Evolutionary conservation across 129 eudicot genomes (phyloP).

Genomic region (Smallanthus sonchifolius): DNA sequence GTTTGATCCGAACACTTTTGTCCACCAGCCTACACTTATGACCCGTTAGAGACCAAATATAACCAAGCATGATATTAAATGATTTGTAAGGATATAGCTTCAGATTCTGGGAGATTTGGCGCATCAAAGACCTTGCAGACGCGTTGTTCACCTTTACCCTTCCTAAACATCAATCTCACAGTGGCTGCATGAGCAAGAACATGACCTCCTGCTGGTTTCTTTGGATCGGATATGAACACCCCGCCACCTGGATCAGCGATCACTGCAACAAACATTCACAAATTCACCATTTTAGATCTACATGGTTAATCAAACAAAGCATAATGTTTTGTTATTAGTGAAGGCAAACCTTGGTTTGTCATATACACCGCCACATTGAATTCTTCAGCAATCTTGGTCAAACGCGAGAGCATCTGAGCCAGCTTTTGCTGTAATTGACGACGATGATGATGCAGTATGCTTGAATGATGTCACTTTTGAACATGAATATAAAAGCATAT

Average conservation of each 20-base stretch:
- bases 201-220: conserved; percentile 98
- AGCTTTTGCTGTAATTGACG: conserved; percentile 72
- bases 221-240: conserved; percentile 88
- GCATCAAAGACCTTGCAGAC: conserved; percentile 99
- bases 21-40: too few relatives aligned
- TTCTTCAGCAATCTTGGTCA: conserved; percentile 92
- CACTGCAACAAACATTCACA: conserved; percentile 46
- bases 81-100: conserved; percentile 83
- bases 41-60: not conserved
- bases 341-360: conserved; percentile 84
- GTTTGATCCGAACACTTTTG: not conserved
- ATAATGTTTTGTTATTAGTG: not conserved
- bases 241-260: conserved; percentile 97
- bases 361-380: conserved; percentile 89
- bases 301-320: not conserved
- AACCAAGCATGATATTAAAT: not conserved
- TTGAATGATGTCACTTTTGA: conserved; percentile 6
- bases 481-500: not conserved
- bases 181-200: conserved; percentile 99
- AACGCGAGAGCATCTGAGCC: conserved; percentile 98
- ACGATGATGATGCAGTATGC: not conserved
- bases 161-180: conserved; percentile 94
- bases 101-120: conserved; percentile 96
- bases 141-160: conserved; percentile 98
- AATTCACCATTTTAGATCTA: not conserved